These are phyloP conservation scores for Fomitopsis pulvina DNA, from an alignment of 768 basidiomycete genomes.

Conservation along the genomic window DNA sequence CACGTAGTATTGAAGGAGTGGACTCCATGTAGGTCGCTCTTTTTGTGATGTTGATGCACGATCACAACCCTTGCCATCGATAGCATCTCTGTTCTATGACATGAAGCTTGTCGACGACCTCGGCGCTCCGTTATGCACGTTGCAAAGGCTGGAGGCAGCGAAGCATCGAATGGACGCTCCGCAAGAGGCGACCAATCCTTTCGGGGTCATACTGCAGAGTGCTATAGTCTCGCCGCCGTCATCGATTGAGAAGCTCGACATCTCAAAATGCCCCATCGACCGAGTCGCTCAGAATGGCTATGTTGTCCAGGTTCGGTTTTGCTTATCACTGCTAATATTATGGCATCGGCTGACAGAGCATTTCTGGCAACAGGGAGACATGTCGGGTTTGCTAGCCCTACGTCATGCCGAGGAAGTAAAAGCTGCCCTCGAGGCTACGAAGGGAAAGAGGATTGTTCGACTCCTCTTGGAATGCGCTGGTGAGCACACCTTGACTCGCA, in stretches of 20 bases:
- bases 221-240: background rate
- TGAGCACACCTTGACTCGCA: background rate
- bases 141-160: slow-evolving; percentile 11
- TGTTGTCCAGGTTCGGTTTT: too few relatives aligned
- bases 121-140: slow-evolving; percentile 18
- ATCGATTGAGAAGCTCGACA: too few relatives aligned
- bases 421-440: too few relatives aligned
- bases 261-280: too few relatives aligned
- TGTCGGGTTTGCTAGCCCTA: too few relatives aligned
- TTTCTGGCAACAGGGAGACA: too few relatives aligned
- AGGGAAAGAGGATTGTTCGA: background rate
- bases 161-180: background rate
- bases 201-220: background rate
- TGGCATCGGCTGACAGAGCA: too few relatives aligned
- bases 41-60: background rate
- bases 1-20: slow-evolving; percentile 20
- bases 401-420: too few relatives aligned
- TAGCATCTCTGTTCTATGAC: slow-evolving; percentile 21
- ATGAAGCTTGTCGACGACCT: slow-evolving; percentile 20
- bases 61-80: background rate
- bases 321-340: too few relatives aligned
- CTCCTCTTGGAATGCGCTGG: background rate
- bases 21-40: slow-evolving; percentile 20
- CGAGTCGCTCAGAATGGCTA: too few relatives aligned
- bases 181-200: background rate